Evolutionary conservation across 148 eudicot genomes (phyloP).

Genomic region (Chenopodium formosanum): DNA sequence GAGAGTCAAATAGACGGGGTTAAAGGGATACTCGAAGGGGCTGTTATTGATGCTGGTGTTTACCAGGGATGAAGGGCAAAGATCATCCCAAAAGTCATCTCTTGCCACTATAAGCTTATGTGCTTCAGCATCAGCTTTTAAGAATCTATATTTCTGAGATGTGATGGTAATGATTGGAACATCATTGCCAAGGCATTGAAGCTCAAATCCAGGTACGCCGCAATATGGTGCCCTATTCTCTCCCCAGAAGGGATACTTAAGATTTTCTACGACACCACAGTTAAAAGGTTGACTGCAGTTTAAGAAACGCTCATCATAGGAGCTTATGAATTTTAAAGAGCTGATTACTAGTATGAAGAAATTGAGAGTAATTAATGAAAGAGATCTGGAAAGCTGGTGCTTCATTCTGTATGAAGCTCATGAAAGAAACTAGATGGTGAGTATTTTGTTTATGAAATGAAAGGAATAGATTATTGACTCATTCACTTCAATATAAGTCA

Average conservation of each 20-base stretch:
- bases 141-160: not conserved
- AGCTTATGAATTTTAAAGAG: not conserved
- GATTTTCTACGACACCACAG: not conserved
- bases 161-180: not conserved
- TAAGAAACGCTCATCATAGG: not conserved
- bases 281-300: slow-evolving; percentile 1
- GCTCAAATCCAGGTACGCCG: not conserved
- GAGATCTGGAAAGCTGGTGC: not conserved
- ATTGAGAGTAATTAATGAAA: not conserved
- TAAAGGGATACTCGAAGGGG: not conserved
- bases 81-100: not conserved
- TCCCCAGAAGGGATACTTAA: not conserved
- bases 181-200: not conserved
- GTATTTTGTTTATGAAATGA: too few relatives aligned
- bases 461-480: too few relatives aligned
- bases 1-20: not conserved
- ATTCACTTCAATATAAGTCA: too few relatives aligned
- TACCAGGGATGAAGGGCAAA: not conserved
- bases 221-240: not conserved
- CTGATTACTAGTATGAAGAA: not conserved
- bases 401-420: not conserved
- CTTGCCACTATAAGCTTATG: not conserved
- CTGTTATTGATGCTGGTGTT: not conserved
- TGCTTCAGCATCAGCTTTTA: not conserved
- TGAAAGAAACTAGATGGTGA: too few relatives aligned